These are phyloP conservation scores for Dentipellis sp. DNA, from an alignment of 768 basidiomycete genomes.

Conservation along the genomic window DNA sequence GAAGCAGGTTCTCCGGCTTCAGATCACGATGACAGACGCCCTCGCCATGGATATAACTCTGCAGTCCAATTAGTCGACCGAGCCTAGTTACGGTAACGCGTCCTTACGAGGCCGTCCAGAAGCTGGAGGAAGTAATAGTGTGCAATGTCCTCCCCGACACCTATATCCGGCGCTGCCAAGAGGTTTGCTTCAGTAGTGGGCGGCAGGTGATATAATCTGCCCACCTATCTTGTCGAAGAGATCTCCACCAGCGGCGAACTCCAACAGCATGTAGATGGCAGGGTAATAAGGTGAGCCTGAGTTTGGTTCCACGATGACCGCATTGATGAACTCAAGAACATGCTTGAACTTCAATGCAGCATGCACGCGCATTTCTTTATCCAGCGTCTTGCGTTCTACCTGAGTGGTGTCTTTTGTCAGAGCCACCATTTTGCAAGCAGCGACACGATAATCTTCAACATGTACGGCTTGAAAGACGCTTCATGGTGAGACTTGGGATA, in stretches of 20 bases:
- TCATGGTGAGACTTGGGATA: background rate
- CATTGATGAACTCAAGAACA: conserved; percentile 78
- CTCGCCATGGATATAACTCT: conserved; percentile 80
- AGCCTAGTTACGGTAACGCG: background rate
- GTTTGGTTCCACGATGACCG: conserved; percentile 61
- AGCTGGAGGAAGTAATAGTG: conserved; percentile 89
- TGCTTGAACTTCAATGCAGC: conserved; percentile 67
- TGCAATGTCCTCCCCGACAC: conserved; percentile 77
- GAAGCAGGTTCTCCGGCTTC: conserved; percentile 92
- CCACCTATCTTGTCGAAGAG: conserved; percentile 97
- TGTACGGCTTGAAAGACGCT: conserved; percentile 85
- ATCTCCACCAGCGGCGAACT: conserved; percentile 89
- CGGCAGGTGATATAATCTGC: background rate
- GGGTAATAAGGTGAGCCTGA: conserved; percentile 48
- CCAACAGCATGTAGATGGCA: conserved; percentile 88
- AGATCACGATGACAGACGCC: conserved; percentile 96
- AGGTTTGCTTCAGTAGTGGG: background rate
- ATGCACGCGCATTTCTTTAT: conserved; percentile 93
- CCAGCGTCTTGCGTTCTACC: conserved; percentile 66
- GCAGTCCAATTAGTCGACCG: background rate
- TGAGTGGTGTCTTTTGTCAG: conserved; percentile 56
- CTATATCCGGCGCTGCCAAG: conserved; percentile 77
- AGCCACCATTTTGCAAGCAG: conserved; percentile 80
- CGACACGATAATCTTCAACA: conserved; percentile 51
- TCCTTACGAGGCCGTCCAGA: conserved; percentile 67